Evolutionary conservation across 768 basidiomycete species (phyloP), one percentile per base, ranked within the genome.

Genomic region (Boletellus emodensis): DNA sequence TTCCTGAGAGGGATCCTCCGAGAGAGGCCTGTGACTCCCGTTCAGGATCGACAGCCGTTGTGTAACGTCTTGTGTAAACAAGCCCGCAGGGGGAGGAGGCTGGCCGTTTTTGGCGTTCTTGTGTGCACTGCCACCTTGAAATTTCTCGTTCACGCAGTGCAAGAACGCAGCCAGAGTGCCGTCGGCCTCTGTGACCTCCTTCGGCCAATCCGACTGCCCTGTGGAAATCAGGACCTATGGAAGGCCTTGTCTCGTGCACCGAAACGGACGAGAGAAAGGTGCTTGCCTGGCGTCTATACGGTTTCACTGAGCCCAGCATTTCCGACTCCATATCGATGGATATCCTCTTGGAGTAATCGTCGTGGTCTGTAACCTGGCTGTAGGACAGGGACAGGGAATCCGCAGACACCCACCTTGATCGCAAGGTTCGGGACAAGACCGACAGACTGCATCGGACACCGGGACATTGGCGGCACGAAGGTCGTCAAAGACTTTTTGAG

Each of bases 121-220:
- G 2, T 34, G 52, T 36, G 45, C 10, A 28, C 35, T 34, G 33
- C 51, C 55, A 37, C 51, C 43, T 22, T 51, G 32, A 12, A 43
- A 22, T 28, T 49, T 54, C 20, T 64, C 53, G 40, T 64, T 62
- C 49, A 59, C 53, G 42, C 54, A 39, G 46, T 46, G 50, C 58
- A 85, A 61, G 70, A 79, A 69, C 52, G 82, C 76, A 6, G 94
- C 89, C 22, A 98, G 80, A 6, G 86, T 82, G 42, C 77, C 80
- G 22, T 76, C 71, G 24, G 80, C 85, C 51, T 84, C 79, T 3
- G 87, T 86, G 52, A 97, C 82, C 38, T 93, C 84, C 37, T 76
- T 75, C 35, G 82, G 80, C 94, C 94, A 97, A 71, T 98, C 92
- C 17, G 83, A 76, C 68, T 88, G 84, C 6, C 92, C 92, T 0